Conservation (phyloP, 2,329 filamentous ascomycete species). For the Phialophora expanda region DNA sequence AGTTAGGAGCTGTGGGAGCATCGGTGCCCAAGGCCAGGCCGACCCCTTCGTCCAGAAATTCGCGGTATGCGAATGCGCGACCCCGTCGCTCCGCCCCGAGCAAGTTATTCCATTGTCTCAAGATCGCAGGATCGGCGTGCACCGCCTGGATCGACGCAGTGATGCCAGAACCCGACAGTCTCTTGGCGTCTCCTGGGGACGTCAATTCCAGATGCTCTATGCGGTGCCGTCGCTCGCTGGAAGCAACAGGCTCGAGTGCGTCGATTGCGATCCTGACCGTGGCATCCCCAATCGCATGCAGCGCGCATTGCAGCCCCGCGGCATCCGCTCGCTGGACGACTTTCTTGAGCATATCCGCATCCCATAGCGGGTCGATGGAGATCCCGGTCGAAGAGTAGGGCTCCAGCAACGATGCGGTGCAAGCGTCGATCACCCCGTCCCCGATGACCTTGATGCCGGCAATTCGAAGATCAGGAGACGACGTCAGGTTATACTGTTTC, state of each 20-base stretch:
- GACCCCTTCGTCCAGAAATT: slow-evolving; percentile 55
- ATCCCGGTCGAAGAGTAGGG: slow-evolving; percentile 52
- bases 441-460: slow-evolving; percentile 58
- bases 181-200: slow-evolving; percentile 53
- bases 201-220: slow-evolving; percentile 60
- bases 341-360: slow-evolving; percentile 47
- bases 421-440: slow-evolving; percentile 59
- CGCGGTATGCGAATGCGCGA: slow-evolving; percentile 58
- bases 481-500: slow-evolving; percentile 47
- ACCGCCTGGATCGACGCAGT: slow-evolving; percentile 50
- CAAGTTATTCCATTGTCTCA: slow-evolving; percentile 55
- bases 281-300: slow-evolving; percentile 59
- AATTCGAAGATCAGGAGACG: slow-evolving; percentile 51
- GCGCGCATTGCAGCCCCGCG: slow-evolving; percentile 55
- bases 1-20: slow-evolving; percentile 55
- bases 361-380: slow-evolving; percentile 56
- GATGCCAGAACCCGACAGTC: slow-evolving; percentile 56
- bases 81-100: slow-evolving; percentile 53
- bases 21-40: slow-evolving; percentile 56
- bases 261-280: slow-evolving; percentile 55
- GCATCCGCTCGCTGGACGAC: slow-evolving; percentile 53
- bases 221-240: slow-evolving; percentile 52
- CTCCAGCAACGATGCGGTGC: slow-evolving; percentile 55
- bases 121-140: slow-evolving; percentile 52
- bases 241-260: slow-evolving; percentile 49